Evolutionary conservation across 331 rosid species (phyloP).

Genomic region (Rhamnella rubrinervis): DNA sequence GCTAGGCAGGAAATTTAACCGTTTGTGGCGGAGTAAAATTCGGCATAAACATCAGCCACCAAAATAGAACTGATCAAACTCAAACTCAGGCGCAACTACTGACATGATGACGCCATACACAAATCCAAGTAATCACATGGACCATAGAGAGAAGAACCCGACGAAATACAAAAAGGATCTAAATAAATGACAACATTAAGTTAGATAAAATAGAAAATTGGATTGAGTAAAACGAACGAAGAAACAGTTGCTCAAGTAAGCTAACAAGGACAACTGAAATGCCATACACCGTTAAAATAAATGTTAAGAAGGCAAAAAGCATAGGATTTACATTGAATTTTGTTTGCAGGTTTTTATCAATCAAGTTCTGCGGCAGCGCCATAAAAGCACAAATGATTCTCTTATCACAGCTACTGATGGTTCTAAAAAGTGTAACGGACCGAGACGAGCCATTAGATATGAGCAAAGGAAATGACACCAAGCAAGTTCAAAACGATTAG

Average conservation of each 20-base stretch:
- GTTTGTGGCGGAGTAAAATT: too few species aligned
- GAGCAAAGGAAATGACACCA: constrained; percentile 43
- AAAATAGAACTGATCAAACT: too few species aligned
- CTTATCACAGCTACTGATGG: constrained; percentile 22
- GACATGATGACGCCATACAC: too few species aligned
- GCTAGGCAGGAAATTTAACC: too few species aligned
- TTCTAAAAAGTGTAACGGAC: constrained; percentile 30
- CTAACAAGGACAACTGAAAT: not conserved
- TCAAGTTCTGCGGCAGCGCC: constrained; percentile 65
- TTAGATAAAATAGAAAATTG: too few species aligned
- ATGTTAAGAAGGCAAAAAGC: not conserved
- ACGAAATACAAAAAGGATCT: not conserved
- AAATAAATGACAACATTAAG: not conserved
- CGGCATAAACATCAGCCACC: too few species aligned
- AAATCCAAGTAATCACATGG: not conserved
- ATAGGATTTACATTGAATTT: constrained; percentile 53
- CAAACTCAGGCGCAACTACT: too few species aligned
- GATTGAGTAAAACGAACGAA: too few species aligned
- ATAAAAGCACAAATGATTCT: constrained; percentile 68
- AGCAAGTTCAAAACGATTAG: constrained; percentile 23
- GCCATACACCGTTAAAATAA: not conserved
- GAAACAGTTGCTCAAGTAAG: not conserved
- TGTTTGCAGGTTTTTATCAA: constrained; percentile 53
- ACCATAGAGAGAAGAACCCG: not conserved
- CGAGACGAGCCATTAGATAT: constrained; percentile 34